These are phyloP conservation scores for Aegle marmelos DNA, from an alignment of 345 rosid species.

Conservation along the genomic window DNA sequence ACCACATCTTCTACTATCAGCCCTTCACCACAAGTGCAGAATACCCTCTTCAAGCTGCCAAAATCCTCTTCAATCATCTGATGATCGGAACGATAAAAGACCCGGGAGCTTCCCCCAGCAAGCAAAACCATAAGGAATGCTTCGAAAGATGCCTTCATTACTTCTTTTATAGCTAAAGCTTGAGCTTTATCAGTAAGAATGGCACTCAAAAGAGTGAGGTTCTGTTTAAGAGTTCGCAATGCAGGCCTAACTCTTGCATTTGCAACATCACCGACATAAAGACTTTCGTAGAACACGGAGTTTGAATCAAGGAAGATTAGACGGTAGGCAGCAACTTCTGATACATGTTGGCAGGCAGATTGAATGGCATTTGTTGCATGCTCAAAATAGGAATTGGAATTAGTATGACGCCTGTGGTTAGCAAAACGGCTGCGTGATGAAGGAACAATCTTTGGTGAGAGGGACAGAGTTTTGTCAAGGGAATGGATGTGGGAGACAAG, in stretches of 20 bases:
- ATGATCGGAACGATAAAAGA: slow-evolving; percentile 58
- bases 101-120: slow-evolving; percentile 62
- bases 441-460: slow-evolving; percentile 55
- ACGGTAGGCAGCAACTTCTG: slow-evolving; percentile 89
- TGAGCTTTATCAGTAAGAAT: slow-evolving; percentile 74
- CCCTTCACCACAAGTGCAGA: slow-evolving; percentile 77
- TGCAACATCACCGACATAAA: slow-evolving; percentile 60
- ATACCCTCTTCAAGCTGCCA: slow-evolving; percentile 55
- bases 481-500: slow-evolving; percentile 69
- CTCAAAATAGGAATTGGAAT: slow-evolving; percentile 56
- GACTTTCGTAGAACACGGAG: slow-evolving; percentile 63
- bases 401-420: slow-evolving; percentile 29
- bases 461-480: slow-evolving; percentile 72
- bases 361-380: slow-evolving; percentile 49
- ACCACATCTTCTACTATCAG: slow-evolving; percentile 61
- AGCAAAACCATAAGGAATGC: slow-evolving; percentile 81
- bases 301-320: slow-evolving; percentile 75
- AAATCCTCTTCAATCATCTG: slow-evolving; percentile 65
- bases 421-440: slow-evolving; percentile 35
- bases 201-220: slow-evolving; percentile 62
- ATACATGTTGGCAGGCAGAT: slow-evolving; percentile 76
- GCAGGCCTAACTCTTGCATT: slow-evolving; percentile 61
- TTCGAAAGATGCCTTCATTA: slow-evolving; percentile 78
- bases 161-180: slow-evolving; percentile 68
- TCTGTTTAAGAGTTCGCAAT: slow-evolving; percentile 65